Base-by-base conservation (phyloP, 2,329 filamentous ascomycete species). In the Arthrobotrys sphaeroides region DNA sequence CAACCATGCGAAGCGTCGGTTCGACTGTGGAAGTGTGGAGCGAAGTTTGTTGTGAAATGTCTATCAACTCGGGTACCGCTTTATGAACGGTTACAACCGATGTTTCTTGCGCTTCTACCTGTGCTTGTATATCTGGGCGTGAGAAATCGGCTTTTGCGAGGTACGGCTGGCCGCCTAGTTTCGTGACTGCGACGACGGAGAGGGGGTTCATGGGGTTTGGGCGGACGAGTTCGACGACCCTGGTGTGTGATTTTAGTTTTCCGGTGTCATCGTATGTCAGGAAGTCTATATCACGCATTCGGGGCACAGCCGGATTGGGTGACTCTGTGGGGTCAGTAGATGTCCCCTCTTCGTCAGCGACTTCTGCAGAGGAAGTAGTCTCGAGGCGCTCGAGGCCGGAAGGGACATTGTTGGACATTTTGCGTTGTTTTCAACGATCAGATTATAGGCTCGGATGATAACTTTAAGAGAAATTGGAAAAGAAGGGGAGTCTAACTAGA, bases 181-280 rank as follows among this genome's bases (percentile, higher is more conserved):
- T 67, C 4, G 67, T 49, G 18, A 74, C 70, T 7, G 62, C 70
- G 45, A 74, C 62, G 9, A 67, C 36, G 16, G 70, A 74, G 1
- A 16, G n/a, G 7, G 42, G 28, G 5, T 36, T 51, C 24, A 12
- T 10, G 0, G 38, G 43, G 20, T 7, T 55, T 16, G 69, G 69
- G 16, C 20, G 31, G 31, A 22, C 51, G 38, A 73, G 28, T 42
- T 73, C 60, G 24, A 73, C 20, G 18, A 73, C 33, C 16, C 49
- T 33, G 22, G 67, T 72, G 7, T 40, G 13, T 5, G 22, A 10
- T 45, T 42, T n/a, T 22, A 13, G 28, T 18, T 60, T 49, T n/a
- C 57, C 59, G 10, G n/a, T 13, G 18, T 40, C 5, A 18, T 43
- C 13, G 20, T 36, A 65, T 6, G 36, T 38, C 6, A 42, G 13